Percentiles rank a stretch among this genome's conserved stretches.
Conservation (phyloP, 306 rosid species). For the Abrus precatorius region DNA sequence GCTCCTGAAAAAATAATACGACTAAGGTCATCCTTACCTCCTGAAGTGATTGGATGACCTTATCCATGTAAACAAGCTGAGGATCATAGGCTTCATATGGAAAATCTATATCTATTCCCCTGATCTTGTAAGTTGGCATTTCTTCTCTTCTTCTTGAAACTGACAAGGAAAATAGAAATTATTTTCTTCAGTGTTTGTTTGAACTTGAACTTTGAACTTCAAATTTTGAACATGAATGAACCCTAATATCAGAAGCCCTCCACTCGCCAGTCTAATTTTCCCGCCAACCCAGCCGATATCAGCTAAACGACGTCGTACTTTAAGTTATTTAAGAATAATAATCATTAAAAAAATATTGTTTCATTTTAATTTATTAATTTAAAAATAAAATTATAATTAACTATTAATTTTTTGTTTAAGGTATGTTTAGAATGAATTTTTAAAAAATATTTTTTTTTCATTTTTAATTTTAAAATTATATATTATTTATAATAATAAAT, state of each 20-base stretch:
- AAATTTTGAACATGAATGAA: constrained; percentile 9
- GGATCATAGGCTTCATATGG: constrained; percentile 93
- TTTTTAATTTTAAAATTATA: no score
- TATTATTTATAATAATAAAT: no score
- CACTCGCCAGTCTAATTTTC: constrained; percentile 44
- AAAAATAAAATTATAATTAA: no score
- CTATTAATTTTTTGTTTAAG: no score
- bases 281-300: constrained; percentile 54
- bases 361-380: no score
- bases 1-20: neutral
- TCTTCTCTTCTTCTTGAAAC: constrained; percentile 20
- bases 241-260: constrained; percentile 56
- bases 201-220: neutral
- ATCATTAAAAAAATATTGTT: no score
- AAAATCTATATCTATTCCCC: constrained; percentile 87
- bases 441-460: no score
- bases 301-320: neutral
- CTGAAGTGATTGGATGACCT: constrained; percentile 90
- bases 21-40: constrained; percentile 51
- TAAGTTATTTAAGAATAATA: no score
- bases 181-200: neutral
- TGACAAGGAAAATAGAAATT: neutral
- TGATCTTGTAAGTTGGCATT: constrained; percentile 85
- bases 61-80: constrained; percentile 95
- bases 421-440: no score